Evolutionary conservation across 176 grass and related monocot species (phyloP).

Genomic region (Thalia dealbata): DNA sequence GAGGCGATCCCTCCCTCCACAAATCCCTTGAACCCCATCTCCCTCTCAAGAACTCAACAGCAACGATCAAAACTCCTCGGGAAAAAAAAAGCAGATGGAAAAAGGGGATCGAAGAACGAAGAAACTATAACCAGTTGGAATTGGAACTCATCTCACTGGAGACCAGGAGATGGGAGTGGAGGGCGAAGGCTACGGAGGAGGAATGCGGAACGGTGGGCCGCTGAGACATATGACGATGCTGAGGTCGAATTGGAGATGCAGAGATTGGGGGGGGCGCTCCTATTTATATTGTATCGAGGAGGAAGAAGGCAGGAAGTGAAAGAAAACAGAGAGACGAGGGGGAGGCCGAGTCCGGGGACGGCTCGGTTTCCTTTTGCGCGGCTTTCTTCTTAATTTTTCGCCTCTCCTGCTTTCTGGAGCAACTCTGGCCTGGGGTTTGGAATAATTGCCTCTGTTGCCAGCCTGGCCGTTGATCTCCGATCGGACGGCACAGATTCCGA

Average conservation of each 20-base stretch:
- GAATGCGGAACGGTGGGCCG: conserved; percentile 7
- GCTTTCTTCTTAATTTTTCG: neutral
- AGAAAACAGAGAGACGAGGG: neutral
- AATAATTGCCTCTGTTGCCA: neutral
- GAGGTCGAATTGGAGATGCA: neutral
- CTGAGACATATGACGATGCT: conserved; percentile 8
- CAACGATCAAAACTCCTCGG: neutral
- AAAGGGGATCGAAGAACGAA: neutral
- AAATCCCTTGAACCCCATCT: conserved; percentile 15
- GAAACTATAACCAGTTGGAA: conserved; percentile 14
- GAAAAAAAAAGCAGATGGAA: neutral
- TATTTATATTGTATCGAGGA: neutral
- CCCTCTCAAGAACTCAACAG: neutral
- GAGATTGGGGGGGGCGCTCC: no score
- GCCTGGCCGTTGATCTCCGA: no score
- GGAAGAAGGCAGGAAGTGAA: neutral
- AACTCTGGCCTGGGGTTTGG: neutral
- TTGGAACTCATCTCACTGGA: conserved; percentile 81
- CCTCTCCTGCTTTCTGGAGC: neutral
- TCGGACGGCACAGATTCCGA: no score
- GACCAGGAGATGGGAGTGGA: conserved; percentile 13
- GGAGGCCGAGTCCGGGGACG: conserved; percentile 1
- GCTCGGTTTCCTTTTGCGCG: neutral
- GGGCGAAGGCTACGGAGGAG: conserved; percentile 9
- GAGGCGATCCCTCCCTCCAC: conserved; percentile 19